Conservation (phyloP, 441 rosid species). For the Metrosideros polymorpha region DNA sequence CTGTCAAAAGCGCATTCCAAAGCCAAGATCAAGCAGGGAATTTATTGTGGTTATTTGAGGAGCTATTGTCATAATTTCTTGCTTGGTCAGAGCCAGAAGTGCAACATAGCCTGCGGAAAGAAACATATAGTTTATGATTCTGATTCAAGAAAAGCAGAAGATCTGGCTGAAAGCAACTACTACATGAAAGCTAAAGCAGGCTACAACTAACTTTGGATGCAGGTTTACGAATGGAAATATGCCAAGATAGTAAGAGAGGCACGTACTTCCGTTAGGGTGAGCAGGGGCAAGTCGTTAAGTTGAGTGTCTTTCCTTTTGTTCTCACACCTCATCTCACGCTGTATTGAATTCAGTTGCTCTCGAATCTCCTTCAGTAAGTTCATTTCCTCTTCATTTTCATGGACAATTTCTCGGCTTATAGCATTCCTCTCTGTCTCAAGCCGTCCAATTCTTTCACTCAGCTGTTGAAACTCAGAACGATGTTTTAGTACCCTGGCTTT, state of each 20-base stretch:
- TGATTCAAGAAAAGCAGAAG: not conserved
- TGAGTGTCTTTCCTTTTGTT: constrained; percentile 27
- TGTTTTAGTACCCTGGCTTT: constrained; percentile 4
- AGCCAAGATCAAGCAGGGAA: not conserved
- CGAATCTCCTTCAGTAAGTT: constrained; percentile 51
- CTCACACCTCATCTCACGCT: constrained; percentile 41
- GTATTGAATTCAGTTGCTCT: constrained; percentile 56
- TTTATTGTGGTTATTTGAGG: not conserved
- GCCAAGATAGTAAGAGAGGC: not conserved
- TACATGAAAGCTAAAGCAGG: not conserved
- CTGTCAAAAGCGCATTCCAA: not conserved
- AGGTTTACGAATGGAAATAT: not conserved
- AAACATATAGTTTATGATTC: not conserved
- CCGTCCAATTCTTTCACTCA: constrained; percentile 40
- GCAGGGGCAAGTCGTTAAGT: constrained; percentile 20
- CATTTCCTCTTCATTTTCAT: constrained; percentile 32
- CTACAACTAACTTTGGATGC: not conserved
- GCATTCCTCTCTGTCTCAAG: constrained; percentile 38
- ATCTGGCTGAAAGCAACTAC: not conserved
- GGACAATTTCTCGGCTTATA: constrained; percentile 22
- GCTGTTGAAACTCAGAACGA: constrained; percentile 27
- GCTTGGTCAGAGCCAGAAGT: constrained; percentile 59
- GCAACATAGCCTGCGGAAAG: constrained; percentile 60
- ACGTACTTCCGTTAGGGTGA: constrained; percentile 38
- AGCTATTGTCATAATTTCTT: not conserved